Base-by-base conservation (phyloP, 139 green algal species). In the Desmodesmus armatus region DNA sequence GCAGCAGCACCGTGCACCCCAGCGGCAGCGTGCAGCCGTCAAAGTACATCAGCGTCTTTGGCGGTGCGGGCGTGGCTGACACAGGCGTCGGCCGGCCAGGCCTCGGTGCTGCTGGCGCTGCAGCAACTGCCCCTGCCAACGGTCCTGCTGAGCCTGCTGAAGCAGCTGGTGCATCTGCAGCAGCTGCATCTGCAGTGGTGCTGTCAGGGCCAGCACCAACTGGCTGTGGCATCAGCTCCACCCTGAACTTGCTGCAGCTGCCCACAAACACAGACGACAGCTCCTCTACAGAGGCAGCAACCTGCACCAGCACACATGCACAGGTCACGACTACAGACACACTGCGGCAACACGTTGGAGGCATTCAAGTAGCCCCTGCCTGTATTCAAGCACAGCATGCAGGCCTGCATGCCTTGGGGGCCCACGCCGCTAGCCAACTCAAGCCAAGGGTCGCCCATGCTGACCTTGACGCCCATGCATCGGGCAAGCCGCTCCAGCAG, bases 1-100 rank as follows among this genome's bases (percentile, higher is more conserved):
- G 87, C 51, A 97, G 91, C 80, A 97, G 67, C 6, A 98, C 85
- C 0, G 93, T 98, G 87, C 90, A 93, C 27, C 91, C 94, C 33
- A 95, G 88, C 31, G 90, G 90, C 3, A 86, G 80, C 0, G 90
- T 85, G 85, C 90, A 96, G 62, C 91, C 92, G 39, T 95, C 93
- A 72, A 98, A 95, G n/a, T 89, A 86, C 93, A 98, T 96, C 21
- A 98, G 89, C 17, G 88, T 73, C 9, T 76, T 72, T 19, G 84
- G 31, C 3, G 70, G 3, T 33, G 65, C 49, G 39, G 37, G 60
- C 66, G 17, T 73, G 55, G 60, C 47, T 63, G 44, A 76, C 72
- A 71, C 81, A 82, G 33, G 67, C 37, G 49, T 15, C n/a, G 58
- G 78, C 6, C 83, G 55, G 47, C 65, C 58, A 51, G 67, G 37